Evolutionary conservation across 2,329 filamentous ascomycete genomes (phyloP).

Genomic region (Didymella keratinophila): DNA sequence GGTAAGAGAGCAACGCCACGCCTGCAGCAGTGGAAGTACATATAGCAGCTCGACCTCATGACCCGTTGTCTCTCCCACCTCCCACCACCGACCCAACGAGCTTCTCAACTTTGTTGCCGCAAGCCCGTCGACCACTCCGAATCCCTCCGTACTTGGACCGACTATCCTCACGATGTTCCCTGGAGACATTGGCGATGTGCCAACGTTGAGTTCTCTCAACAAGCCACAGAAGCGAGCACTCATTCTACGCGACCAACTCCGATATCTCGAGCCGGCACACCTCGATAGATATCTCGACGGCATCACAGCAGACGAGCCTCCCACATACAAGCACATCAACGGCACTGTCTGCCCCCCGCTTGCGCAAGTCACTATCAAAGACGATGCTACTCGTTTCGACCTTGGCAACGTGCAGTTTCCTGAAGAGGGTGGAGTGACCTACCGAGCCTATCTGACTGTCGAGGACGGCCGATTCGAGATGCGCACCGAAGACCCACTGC

Average conservation of each 20-base stretch:
- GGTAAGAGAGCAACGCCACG: slow-evolving; percentile 5
- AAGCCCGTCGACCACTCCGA: not conserved
- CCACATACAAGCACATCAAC: slow-evolving; percentile 36
- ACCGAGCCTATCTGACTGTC: slow-evolving; percentile 26
- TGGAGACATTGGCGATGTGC: slow-evolving; percentile 24
- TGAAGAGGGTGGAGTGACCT: slow-evolving; percentile 24
- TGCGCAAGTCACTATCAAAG: slow-evolving; percentile 31
- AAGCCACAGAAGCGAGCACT: slow-evolving; percentile 40
- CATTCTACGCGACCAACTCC: slow-evolving; percentile 39
- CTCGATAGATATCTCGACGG: slow-evolving; percentile 40
- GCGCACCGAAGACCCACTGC: slow-evolving; percentile 29
- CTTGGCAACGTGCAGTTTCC: slow-evolving; percentile 42
- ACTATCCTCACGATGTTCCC: slow-evolving; percentile 1
- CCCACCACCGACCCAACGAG: not conserved
- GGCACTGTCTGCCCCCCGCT: slow-evolving; percentile 33
- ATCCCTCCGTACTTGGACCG: no score
- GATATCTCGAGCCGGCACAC: slow-evolving; percentile 33
- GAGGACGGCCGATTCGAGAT: slow-evolving; percentile 33
- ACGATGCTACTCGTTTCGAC: slow-evolving; percentile 33
- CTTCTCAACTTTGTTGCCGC: not conserved
- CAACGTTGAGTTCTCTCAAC: slow-evolving; percentile 33
- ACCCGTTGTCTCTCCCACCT: not conserved
- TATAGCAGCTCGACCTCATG: not conserved
- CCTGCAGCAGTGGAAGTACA: not conserved
- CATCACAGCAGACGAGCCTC: slow-evolving; percentile 38